Conservation (phyloP, 768 basidiomycete genomes). For the Trametes cinnabarina region DNA sequence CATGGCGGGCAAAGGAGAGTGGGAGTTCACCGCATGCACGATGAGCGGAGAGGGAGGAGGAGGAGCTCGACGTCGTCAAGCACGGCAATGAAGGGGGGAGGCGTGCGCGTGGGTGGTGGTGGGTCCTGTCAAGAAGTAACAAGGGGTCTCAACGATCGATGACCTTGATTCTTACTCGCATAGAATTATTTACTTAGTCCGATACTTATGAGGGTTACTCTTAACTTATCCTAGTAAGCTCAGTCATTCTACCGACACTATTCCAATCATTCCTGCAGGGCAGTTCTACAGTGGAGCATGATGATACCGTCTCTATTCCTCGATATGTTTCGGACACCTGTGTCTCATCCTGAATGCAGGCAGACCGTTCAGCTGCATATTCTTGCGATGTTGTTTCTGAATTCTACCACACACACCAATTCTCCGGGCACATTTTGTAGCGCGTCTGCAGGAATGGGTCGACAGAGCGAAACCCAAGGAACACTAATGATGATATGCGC, state of each 20-base stretch:
- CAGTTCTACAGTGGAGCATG: not conserved
- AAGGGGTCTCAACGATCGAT: constrained; percentile 3
- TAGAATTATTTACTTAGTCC: too few relatives aligned
- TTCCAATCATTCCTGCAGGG: not conserved
- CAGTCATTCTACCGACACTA: not conserved
- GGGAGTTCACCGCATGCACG: constrained; percentile 28
- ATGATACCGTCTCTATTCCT: not conserved
- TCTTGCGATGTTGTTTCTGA: not conserved
- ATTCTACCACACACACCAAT: not conserved
- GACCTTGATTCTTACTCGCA: constrained; percentile 2
- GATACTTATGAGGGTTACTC: not conserved
- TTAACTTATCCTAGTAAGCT: not conserved
- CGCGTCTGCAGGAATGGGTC: not conserved
- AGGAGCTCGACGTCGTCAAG: constrained; percentile 19
- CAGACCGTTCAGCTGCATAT: not conserved
- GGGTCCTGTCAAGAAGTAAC: constrained; percentile 11
- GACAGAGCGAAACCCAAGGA: not conserved
- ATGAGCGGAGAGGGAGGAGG: constrained; percentile 1
- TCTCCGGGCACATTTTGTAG: too few relatives aligned
- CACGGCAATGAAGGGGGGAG: constrained; percentile 13
- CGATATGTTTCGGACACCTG: not conserved
- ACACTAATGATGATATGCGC: not conserved
- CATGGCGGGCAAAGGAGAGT: constrained; percentile 27
- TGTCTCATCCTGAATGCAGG: not conserved
- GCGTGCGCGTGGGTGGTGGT: constrained; percentile 11